Base-by-base conservation (phyloP, 306 rosid genomes). In the Lotus japonicus region DNA sequence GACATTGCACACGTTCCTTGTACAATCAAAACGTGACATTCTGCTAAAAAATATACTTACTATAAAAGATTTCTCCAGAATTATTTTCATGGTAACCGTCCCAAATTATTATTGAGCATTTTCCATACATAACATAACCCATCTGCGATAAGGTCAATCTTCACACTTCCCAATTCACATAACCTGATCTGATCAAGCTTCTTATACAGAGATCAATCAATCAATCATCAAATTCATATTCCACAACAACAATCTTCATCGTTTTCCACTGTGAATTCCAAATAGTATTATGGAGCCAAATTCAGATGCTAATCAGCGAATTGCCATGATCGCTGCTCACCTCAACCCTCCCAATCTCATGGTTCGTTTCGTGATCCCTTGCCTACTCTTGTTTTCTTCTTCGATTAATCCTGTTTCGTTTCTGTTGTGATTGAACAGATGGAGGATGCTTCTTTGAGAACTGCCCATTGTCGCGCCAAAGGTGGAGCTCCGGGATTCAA, bases 401-500 rank as follows among this genome's bases (percentile, higher is more conserved):
- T 26, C 2, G 31, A 26, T 31, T 31, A 10, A 62, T n/a, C n/a
- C n/a, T n/a, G n/a, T n/a, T n/a, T n/a, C n/a, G n/a, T 35, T 69
- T 16, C 18, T 17, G 11, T 9, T 71, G 6, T 59, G 14, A 38
- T n/a, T 26, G 0, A 68, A 50, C 63, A 88, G 95, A 31, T 31
- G 36, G 89, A 81, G 52, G 87, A 73, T 11, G 66, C 9, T 62
- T 74, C 39, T 73, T 23, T 92, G 86, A 68, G 62, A 10, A 68
- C 67, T 49, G 81, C 42, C 9, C 59, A 80, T 59, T 92, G 98
- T 81, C 81, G 99, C 50, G 92, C 96, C 26, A 90, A 87, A 57
- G 99, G 99, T 16, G 91, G 87, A 0, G 77, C 90, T 2, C 83
- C 90, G 0, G 97, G 99, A 7, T 90, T 88, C 78, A 90, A 85